Base-by-base conservation (phyloP, 441 rosid genomes). In the Erodium texanum region DNA sequence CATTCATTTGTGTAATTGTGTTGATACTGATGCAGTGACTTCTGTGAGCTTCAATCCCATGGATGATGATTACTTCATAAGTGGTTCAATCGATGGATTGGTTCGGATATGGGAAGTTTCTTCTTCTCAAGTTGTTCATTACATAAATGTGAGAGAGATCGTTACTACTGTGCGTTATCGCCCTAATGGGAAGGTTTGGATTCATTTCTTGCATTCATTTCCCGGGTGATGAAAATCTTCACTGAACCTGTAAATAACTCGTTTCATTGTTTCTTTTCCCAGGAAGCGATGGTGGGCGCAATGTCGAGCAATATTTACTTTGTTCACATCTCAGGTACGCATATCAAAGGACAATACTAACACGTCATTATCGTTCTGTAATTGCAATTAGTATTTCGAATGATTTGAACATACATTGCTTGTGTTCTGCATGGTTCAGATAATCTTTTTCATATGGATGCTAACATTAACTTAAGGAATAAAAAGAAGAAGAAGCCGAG, bases 31-130 rank as follows among this genome's bases (percentile, higher is more conserved):
- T 82, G 81, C 95, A 95, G 99, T 95, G 59, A 95, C 97, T 38
- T 85, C 87, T 64, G 90, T 89, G 36, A 88, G 89, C 66, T 92
- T 95, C 79, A 88, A 95, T 80, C 99, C 97, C 18, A 82, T 81
- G 34, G 87, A 92, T 78, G 87, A 89, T 68, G 83, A 86, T 74
- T 76, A 83, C 80, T 95, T 95, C 86, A 83, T 92, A 75, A 95
- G 91, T 45, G 98, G 98, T 69, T 95, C 98, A 12, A 85, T 95
- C 69, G 99, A 95, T 78, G 98, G 98, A 68, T 90, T 89, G 82
- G 84, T 92, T 75, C 94, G 99, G 20, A 90, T 92, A 24, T 95
- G 99, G 99, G 87, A 84, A 65, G 75, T 84, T 65, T 68, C 79
- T 68, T 70, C 79, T 18, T 79, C 85, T 71, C 85, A 83, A 56